These are phyloP conservation scores for Suillus discolor DNA, from an alignment of 768 basidiomycete species.

Conservation along the genomic window DNA sequence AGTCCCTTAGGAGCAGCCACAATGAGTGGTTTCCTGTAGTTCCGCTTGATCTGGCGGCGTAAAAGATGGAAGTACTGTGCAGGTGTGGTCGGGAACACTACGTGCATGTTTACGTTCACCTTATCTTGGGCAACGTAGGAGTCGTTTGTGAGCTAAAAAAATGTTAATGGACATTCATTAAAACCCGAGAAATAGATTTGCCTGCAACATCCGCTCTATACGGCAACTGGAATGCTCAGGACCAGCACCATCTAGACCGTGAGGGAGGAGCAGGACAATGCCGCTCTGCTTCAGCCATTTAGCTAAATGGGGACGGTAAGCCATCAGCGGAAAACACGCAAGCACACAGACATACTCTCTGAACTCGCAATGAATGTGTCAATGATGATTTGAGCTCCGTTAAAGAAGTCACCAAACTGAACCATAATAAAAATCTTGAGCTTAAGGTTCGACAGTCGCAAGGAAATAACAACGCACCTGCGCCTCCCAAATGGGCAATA, in stretches of 20 bases:
- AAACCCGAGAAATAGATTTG: slow-evolving; percentile 26
- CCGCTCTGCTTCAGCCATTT: slow-evolving; percentile 96
- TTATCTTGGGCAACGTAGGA: slow-evolving; percentile 37
- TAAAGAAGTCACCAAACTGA: slow-evolving; percentile 92
- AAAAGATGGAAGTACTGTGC: slow-evolving; percentile 94
- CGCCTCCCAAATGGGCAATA: slow-evolving; percentile 91
- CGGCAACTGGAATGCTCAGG: slow-evolving; percentile 92
- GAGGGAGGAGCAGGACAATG: slow-evolving; percentile 82
- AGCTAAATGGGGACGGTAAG: slow-evolving; percentile 43
- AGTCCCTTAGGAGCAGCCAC: slow-evolving; percentile 86
- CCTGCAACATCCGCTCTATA: slow-evolving; percentile 90
- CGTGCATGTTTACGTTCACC: slow-evolving; percentile 77
- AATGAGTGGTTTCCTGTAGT: slow-evolving; percentile 85
- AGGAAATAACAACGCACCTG: slow-evolving; percentile 50
- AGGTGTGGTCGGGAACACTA: slow-evolving; percentile 85
- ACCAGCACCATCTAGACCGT: slow-evolving; percentile 90
- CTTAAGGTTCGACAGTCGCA: background rate
- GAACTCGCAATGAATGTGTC: slow-evolving; percentile 87
- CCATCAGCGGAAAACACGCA: background rate
- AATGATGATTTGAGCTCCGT: slow-evolving; percentile 85
- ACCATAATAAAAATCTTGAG: slow-evolving; percentile 3
- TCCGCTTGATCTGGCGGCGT: slow-evolving; percentile 81
- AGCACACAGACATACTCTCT: slow-evolving; percentile 60
- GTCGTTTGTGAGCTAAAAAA: slow-evolving; percentile 74
- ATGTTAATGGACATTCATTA: background rate